Conservation (phyloP, 2,329 filamentous ascomycete genomes). For the Trichothecium roseum region DNA sequence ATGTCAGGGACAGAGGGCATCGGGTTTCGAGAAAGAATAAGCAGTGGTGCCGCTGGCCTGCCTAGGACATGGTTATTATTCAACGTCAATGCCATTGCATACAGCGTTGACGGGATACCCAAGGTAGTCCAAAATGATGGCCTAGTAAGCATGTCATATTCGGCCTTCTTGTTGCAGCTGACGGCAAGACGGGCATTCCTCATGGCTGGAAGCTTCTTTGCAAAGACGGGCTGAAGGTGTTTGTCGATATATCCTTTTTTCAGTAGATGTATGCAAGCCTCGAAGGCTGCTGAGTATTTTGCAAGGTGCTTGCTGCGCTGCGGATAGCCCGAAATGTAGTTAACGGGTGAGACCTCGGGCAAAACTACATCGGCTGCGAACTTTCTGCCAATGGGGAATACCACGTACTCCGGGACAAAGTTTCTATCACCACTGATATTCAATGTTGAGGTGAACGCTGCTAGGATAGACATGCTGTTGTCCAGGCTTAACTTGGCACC, state of each 20-base stretch:
- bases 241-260: slow-evolving; percentile 59
- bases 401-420: slow-evolving; percentile 44
- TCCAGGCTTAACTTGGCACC: slow-evolving; percentile 59
- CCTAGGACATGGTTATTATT: slow-evolving; percentile 43
- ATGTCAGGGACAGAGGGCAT: slow-evolving; percentile 59
- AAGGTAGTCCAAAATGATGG: slow-evolving; percentile 58
- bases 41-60: slow-evolving; percentile 50
- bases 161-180: slow-evolving; percentile 62
- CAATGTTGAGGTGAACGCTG: slow-evolving; percentile 63
- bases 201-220: slow-evolving; percentile 65
- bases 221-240: slow-evolving; percentile 62
- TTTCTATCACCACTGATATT: slow-evolving; percentile 15
- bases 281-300: slow-evolving; percentile 82
- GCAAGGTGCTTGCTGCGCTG: slow-evolving; percentile 64
- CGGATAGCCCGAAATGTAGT: slow-evolving; percentile 50
- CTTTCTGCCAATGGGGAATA: slow-evolving; percentile 42
- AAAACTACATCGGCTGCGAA: slow-evolving; percentile 73
- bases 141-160: slow-evolving; percentile 72
- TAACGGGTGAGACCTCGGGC: slow-evolving; percentile 64
- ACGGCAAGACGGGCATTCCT: slow-evolving; percentile 79
- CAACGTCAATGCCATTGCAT: slow-evolving; percentile 51
- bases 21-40: slow-evolving; percentile 57
- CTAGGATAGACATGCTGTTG: slow-evolving; percentile 61
- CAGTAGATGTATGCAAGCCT: slow-evolving; percentile 63
- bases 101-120: slow-evolving; percentile 43